Conservation (phyloP, 257 asterid species). For the Petrea volubilis region DNA sequence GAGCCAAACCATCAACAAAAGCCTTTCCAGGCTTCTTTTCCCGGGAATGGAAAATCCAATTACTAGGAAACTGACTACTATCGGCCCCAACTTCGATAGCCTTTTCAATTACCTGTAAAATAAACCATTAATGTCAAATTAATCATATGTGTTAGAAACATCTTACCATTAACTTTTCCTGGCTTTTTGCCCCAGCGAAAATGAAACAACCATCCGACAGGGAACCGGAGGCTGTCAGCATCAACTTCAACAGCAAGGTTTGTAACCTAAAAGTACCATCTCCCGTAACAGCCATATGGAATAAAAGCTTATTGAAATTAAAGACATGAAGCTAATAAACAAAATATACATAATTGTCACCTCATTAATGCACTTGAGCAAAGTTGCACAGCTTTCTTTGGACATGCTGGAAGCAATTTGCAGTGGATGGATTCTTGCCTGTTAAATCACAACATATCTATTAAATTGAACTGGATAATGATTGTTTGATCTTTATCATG, state of each 20-base stretch:
- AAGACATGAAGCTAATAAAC: slow-evolving; percentile 11
- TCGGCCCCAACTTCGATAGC: slow-evolving; percentile 94
- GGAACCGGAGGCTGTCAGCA: slow-evolving; percentile 84
- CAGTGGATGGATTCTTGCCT: slow-evolving; percentile 93
- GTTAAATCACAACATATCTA: slow-evolving; percentile 25
- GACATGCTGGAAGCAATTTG: slow-evolving; percentile 82
- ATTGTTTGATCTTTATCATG: background rate
- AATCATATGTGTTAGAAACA: slow-evolving; percentile 23
- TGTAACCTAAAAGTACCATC: slow-evolving; percentile 70
- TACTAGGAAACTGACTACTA: slow-evolving; percentile 84
- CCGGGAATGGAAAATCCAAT: slow-evolving; percentile 95
- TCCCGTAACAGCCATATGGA: slow-evolving; percentile 46
- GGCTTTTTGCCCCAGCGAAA: slow-evolving; percentile 96
- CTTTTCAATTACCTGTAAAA: slow-evolving; percentile 79
- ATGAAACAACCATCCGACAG: slow-evolving; percentile 94
- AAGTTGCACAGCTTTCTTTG: slow-evolving; percentile 57
- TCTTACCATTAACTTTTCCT: slow-evolving; percentile 91
- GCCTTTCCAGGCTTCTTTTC: slow-evolving; percentile 97
- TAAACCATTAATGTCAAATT: slow-evolving; percentile 45
- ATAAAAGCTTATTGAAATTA: slow-evolving; percentile 21
- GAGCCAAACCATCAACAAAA: slow-evolving; percentile 92
- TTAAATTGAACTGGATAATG: background rate
- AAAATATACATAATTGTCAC: slow-evolving; percentile 35
- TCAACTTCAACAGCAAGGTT: slow-evolving; percentile 79
- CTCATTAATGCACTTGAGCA: slow-evolving; percentile 89